These are phyloP conservation scores for Solanum ahanhuiri DNA, from an alignment of 257 asterid species.

Conservation along the genomic window DNA sequence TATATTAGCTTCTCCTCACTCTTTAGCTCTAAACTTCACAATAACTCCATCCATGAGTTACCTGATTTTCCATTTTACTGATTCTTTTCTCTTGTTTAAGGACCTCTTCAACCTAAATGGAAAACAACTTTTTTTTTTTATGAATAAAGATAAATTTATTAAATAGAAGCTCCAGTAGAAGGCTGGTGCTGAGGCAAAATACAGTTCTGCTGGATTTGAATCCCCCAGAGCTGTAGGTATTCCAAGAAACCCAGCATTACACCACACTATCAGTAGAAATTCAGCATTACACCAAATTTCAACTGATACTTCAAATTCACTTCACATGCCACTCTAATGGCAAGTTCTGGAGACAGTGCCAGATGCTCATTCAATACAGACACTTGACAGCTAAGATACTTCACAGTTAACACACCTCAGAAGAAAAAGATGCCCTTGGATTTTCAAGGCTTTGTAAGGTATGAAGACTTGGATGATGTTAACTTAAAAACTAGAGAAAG, in stretches of 20 bases:
- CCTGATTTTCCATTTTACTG: not conserved
- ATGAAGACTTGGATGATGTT: not conserved
- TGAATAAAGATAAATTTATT: not conserved
- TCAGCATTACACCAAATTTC: not conserved
- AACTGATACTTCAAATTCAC: not conserved
- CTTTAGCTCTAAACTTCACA: not conserved
- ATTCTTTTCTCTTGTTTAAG: not conserved
- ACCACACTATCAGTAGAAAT: not conserved
- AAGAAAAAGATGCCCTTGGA: not conserved
- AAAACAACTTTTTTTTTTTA: not conserved
- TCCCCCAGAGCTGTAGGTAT: not conserved
- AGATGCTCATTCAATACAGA: too few relatives aligned
- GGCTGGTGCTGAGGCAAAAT: not conserved
- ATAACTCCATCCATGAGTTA: not conserved
- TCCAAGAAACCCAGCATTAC: not conserved
- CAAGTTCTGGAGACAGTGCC: not conserved
- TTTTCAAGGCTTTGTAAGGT: not conserved
- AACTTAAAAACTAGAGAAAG: not conserved
- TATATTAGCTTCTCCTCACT: not conserved
- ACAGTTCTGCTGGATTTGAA: not conserved
- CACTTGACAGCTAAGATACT: not conserved
- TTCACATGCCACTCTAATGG: not conserved
- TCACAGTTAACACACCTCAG: not conserved
- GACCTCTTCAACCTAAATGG: not conserved
- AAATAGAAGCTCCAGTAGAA: not conserved